Conservation (phyloP, 2,329 filamentous ascomycete species). For the Paecilomyces variotii region DNA sequence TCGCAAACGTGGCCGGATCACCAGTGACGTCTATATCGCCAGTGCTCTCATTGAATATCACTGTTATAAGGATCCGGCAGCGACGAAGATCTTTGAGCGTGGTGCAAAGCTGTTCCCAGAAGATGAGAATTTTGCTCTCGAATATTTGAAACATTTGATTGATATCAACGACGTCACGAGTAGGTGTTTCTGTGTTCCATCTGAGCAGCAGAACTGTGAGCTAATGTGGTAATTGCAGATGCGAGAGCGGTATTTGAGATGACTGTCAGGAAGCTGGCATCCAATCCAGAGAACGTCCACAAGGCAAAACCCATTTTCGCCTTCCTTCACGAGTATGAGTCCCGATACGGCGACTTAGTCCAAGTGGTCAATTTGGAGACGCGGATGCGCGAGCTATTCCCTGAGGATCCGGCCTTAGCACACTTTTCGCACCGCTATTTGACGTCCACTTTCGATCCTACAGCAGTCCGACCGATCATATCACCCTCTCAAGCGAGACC, state of each 20-base stretch:
- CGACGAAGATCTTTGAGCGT: constrained; percentile 91
- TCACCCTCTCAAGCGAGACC: constrained; percentile 73
- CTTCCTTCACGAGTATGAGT: constrained; percentile 94
- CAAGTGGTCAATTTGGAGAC: constrained; percentile 87
- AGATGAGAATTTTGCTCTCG: constrained; percentile 85
- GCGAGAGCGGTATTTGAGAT: constrained; percentile 95
- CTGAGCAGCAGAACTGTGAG: constrained; percentile 4
- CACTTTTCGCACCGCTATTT: constrained; percentile 73
- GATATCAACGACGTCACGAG: constrained; percentile 88
- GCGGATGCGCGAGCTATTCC: constrained; percentile 89
- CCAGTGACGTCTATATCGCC: constrained; percentile 90
- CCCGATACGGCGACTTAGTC: constrained; percentile 82
- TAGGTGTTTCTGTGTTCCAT: constrained; percentile 42
- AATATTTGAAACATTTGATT: constrained; percentile 92
- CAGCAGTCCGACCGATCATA: constrained; percentile 71
- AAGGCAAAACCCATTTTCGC: constrained; percentile 80
- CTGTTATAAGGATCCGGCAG: constrained; percentile 88
- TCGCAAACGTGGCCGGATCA: constrained; percentile 75
- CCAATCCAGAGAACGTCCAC: constrained; percentile 63
- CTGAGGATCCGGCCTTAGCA: constrained; percentile 68
- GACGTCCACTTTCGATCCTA: constrained; percentile 68
- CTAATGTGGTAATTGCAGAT: constrained; percentile 49
- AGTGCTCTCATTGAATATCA: constrained; percentile 90
- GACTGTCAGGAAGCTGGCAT: constrained; percentile 71
- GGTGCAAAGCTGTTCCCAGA: constrained; percentile 89